Conservation (phyloP, 805 yeast species). For the Yamadazyma philogaea region DNA sequence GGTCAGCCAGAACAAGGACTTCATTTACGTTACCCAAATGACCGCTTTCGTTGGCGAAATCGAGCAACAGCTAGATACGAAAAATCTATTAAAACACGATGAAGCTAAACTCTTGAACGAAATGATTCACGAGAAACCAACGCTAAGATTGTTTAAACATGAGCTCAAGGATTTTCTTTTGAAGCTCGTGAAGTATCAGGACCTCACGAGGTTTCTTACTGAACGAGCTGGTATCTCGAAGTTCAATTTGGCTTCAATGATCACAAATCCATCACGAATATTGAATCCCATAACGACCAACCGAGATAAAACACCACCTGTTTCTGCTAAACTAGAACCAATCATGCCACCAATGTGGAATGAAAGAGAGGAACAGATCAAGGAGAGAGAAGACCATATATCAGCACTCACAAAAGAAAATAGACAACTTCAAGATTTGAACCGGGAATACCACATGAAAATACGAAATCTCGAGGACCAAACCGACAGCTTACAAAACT, state of each 20-base stretch:
- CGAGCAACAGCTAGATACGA: slow-evolving; percentile 17
- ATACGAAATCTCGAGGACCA: slow-evolving; percentile 20
- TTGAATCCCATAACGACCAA: neutral
- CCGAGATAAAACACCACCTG: neutral
- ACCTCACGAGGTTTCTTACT: slow-evolving; percentile 20
- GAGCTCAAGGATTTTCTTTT: slow-evolving; percentile 25
- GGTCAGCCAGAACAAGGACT: slow-evolving; percentile 14
- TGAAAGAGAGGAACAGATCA: slow-evolving; percentile 14
- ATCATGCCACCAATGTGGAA: neutral
- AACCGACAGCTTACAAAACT: slow-evolving; percentile 16
- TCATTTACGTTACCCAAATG: slow-evolving; percentile 23
- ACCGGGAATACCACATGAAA: slow-evolving; percentile 7
- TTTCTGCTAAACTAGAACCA: neutral
- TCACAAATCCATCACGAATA: slow-evolving; percentile 5
- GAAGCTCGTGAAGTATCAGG: slow-evolving; percentile 19
- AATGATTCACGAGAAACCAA: slow-evolving; percentile 19
- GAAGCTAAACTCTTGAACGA: slow-evolving; percentile 16
- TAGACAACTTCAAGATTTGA: slow-evolving; percentile 4
- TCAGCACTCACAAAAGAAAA: slow-evolving; percentile 13
- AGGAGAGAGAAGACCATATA: slow-evolving; percentile 16
- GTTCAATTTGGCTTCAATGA: slow-evolving; percentile 8
- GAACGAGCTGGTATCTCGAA: slow-evolving; percentile 20
- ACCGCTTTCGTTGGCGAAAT: slow-evolving; percentile 20
- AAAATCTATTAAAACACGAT: slow-evolving; percentile 17
- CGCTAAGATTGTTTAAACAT: slow-evolving; percentile 19